These are phyloP conservation scores for Elaeagnus macrophylla DNA, from an alignment of 306 rosid genomes.

Conservation along the genomic window DNA sequence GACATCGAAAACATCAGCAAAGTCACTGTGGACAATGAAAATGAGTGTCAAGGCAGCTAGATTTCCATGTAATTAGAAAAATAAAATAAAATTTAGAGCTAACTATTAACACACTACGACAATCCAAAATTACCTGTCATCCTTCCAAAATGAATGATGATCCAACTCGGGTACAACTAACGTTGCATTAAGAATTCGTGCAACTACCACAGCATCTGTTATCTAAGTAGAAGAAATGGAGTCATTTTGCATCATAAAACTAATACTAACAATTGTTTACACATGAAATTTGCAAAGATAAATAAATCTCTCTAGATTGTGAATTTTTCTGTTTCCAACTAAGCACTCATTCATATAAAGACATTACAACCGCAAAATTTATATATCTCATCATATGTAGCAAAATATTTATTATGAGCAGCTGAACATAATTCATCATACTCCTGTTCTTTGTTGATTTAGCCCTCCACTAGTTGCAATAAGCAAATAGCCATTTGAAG, in stretches of 20 bases:
- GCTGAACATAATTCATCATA: slow-evolving; percentile 32
- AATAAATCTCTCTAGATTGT: neutral
- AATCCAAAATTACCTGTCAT: slow-evolving; percentile 53
- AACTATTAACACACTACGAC: neutral
- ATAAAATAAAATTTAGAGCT: neutral
- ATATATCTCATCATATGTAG: neutral
- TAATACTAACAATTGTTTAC: neutral
- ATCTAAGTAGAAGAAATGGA: slow-evolving; percentile 44
- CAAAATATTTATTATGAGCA: slow-evolving; percentile 1
- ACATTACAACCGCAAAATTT: neutral
- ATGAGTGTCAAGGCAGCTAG: slow-evolving; percentile 8
- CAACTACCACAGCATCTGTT: slow-evolving; percentile 95
- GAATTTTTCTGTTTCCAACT: neutral
- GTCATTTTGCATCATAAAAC: slow-evolving; percentile 15
- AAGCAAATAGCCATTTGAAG: slow-evolving; percentile 83
- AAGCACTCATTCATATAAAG: neutral
- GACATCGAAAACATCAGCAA: slow-evolving; percentile 71
- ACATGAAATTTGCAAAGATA: neutral
- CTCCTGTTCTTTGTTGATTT: slow-evolving; percentile 96
- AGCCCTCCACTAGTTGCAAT: slow-evolving; percentile 96
- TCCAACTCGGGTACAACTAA: slow-evolving; percentile 93
- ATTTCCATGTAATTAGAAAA: neutral
- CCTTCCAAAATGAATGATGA: slow-evolving; percentile 91
- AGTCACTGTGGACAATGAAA: slow-evolving; percentile 53
- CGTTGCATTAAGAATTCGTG: slow-evolving; percentile 93